Evolutionary conservation across 768 basidiomycete genomes (phyloP), one percentile per base, ranked within the genome.

Genomic region (Naganishia vishniacii): DNA sequence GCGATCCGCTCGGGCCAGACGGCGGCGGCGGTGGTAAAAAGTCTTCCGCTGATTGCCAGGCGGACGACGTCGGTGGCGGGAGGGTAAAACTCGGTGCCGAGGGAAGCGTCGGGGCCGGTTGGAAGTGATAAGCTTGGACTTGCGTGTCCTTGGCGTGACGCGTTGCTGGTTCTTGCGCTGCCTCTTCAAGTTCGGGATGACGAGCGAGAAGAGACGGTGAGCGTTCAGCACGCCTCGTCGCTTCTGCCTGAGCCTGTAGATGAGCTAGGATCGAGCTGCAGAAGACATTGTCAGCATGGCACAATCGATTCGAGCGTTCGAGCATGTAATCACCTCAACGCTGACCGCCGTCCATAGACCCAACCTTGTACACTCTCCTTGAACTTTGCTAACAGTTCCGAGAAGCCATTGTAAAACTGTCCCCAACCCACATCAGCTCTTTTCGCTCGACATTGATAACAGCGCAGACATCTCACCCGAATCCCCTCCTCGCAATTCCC

Each of bases 391-490:
- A 94, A 75, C 47, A 93, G 84, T 12, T 81, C 83, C 2, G 84
- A 82, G 61, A 98, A 82, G 70, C 89, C 88, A 66, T 90, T 91
- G 74, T 99, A 94, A 72, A 97, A 98, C 88, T 92, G 61, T 11
- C 65, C 40, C 1, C 49, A 66, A 9, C 6, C 29, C 16, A 47
- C 13, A 15, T 18, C 32, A 29, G 66, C 8, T 4, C 25, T 18
- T 53, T 53, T n/a, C n/a, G 48, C 26, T 32, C 34, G 40, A 13
- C 64, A 46, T 12, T 34, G 40, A 31, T 23, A 49, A 41, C 23
- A 5, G 32, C 44, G 28, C 13, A 64, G 45, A 45, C 12, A 28
- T 67, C 78, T 15, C 69, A 87, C 91, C 80, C 89, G 87, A 70
- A 88, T 81, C 5, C 93, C 93, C 73, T 98, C 94, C 42, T 88